Evolutionary conservation across 2,329 filamentous ascomycete genomes (phyloP).

Genomic region (Colletotrichum phormii): DNA sequence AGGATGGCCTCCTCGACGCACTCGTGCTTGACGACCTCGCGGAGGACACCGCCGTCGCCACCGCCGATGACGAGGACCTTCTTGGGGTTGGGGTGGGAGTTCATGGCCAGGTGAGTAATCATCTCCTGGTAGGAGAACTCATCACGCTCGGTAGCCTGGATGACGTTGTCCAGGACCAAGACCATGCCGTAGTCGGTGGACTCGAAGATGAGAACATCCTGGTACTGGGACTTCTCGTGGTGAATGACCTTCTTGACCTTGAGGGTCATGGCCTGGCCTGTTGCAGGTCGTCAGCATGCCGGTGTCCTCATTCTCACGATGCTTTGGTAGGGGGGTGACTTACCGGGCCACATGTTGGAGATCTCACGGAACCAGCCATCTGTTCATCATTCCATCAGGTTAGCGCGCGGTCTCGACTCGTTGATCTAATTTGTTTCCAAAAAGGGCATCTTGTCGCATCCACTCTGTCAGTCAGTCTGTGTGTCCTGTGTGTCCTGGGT

Average conservation of each 20-base stretch:
- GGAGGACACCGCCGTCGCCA: slow-evolving; percentile 96
- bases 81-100: slow-evolving; percentile 98
- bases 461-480: background rate
- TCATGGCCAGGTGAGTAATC: slow-evolving; percentile 99
- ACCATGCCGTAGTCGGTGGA: slow-evolving; percentile 97
- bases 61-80: slow-evolving; percentile 98
- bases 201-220: slow-evolving; percentile 99
- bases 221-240: slow-evolving; percentile 99
- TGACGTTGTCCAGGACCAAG: slow-evolving; percentile 97
- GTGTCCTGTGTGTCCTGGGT: background rate
- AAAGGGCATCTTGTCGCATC: slow-evolving; percentile 2
- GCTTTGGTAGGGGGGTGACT: slow-evolving; percentile 36
- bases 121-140: slow-evolving; percentile 99
- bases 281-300: slow-evolving; percentile 5
- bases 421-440: slow-evolving; percentile 2
- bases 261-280: slow-evolving; percentile 96
- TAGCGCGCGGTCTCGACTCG: slow-evolving; percentile 13
- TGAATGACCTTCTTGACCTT: slow-evolving; percentile 98
- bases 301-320: background rate
- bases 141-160: slow-evolving; percentile 98
- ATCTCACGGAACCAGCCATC: slow-evolving; percentile 99
- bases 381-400: slow-evolving; percentile 48
- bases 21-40: slow-evolving; percentile 99
- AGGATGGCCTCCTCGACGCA: slow-evolving; percentile 95
- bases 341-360: slow-evolving; percentile 95